Evolutionary conservation across 495 filamentous ascomycete species (phyloP).

Genomic region (Lophiostoma macrostomum): DNA sequence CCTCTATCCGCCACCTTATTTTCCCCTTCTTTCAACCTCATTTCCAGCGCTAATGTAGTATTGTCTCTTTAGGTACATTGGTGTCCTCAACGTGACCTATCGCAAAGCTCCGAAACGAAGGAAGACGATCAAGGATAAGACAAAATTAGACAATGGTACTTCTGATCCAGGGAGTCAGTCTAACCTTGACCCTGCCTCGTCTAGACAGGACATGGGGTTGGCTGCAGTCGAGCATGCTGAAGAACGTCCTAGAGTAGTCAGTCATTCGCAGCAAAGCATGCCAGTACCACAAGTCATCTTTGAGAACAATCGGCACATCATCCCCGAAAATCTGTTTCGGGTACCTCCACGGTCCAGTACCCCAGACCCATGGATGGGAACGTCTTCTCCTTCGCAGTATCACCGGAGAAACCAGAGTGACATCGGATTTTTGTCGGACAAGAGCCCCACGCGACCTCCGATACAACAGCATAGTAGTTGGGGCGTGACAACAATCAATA

Average conservation of each 20-base stretch:
- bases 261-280: slow-evolving; percentile 65
- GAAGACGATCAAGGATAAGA: slow-evolving; percentile 42
- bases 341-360: slow-evolving; percentile 33
- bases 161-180: slow-evolving; percentile 4
- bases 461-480: slow-evolving; percentile 64
- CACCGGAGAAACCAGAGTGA: slow-evolving; percentile 35
- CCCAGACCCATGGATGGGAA: slow-evolving; percentile 25
- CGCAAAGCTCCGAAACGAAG: slow-evolving; percentile 74
- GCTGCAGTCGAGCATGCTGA: slow-evolving; percentile 29
- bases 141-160: slow-evolving; percentile 12
- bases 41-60: slow-evolving; percentile 42
- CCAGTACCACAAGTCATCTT: slow-evolving; percentile 88
- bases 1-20: slow-evolving; percentile 18
- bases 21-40: too few species aligned
- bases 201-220: not conserved
- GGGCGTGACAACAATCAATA: slow-evolving; percentile 95
- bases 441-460: slow-evolving; percentile 32
- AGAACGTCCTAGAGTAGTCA: slow-evolving; percentile 65
- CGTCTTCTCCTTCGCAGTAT: slow-evolving; percentile 20
- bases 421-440: slow-evolving; percentile 11
- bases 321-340: slow-evolving; percentile 75
- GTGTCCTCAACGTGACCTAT: slow-evolving; percentile 94
- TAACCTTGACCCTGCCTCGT: slow-evolving; percentile 2
- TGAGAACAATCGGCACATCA: slow-evolving; percentile 92
- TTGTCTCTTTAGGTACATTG: slow-evolving; percentile 72